Base-by-base conservation (phyloP, 164 flowering plant species). In the Sextonia rubra region DNA sequence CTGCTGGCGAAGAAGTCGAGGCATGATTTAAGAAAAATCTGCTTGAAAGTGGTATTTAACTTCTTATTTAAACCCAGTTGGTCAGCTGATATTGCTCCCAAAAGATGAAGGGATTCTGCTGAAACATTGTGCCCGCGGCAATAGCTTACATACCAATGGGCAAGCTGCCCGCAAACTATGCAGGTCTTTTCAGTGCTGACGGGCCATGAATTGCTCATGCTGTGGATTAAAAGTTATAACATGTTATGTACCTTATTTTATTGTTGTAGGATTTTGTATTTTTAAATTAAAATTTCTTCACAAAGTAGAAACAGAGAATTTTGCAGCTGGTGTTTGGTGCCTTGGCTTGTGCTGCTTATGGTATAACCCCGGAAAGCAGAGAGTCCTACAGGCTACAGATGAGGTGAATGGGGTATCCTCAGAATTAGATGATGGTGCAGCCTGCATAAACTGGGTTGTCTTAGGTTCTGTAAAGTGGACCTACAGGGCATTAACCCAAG, bases 1-100 rank as follows among this genome's bases (percentile, higher is more conserved):
- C 52, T 63, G 58, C 74, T n/a, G 69, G 26, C 0, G 90, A 88
- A 9, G 93, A 85, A 55, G 78, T 62, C 18, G 65, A 48, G 30
- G 67, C 69, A 56, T 77, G 55, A 69, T 23, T 5, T 15, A 11
- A 52, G 60, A 52, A 5, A 90, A 85, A 27, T 17, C 24, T 49
- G 20, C 23, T 47, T 12, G 29, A 48, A 47, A 63, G 9, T 71
- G 60, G 56, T 69, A 60, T 47, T 63, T 76, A 29, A 63, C 47
- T 47, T 47, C 30, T 6, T 32, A n/a, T 66, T 17, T 7, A 44
- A 66, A 44, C 20, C 2, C 24, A 44, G 37, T 3, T 7, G 44
- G 27, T 64, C 37, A 15, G 44, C 26, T 20, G 58, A 15, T 52
- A 52, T 52, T 66, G 87, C 60, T 32, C 48, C 56, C 30, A n/a